These are phyloP conservation scores for Chrysosporium keratinophilum DNA, from an alignment of 2,329 filamentous ascomycete genomes.

Conservation along the genomic window DNA sequence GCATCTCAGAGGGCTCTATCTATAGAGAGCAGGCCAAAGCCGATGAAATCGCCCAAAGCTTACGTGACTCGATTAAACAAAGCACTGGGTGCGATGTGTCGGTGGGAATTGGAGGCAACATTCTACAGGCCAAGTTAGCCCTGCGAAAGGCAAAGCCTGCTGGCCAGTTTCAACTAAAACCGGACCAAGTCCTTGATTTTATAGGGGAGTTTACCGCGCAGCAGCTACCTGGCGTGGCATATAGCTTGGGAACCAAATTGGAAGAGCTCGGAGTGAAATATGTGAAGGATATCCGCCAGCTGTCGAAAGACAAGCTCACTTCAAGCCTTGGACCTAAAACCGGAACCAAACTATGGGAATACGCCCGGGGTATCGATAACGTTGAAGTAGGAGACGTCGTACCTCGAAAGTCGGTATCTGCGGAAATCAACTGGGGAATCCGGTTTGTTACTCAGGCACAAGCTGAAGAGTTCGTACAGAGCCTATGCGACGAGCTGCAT, in stretches of 20 bases:
- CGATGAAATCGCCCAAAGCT: conserved; percentile 54
- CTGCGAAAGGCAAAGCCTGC: conserved; percentile 87
- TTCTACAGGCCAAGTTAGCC: conserved; percentile 82
- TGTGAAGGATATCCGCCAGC: conserved; percentile 70
- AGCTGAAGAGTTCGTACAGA: conserved; percentile 81
- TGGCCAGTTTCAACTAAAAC: conserved; percentile 79
- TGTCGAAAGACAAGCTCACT: conserved; percentile 64
- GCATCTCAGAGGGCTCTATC: conserved; percentile 57
- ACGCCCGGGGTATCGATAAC: conserved; percentile 75
- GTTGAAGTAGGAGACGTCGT: conserved; percentile 77
- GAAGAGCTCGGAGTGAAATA: conserved; percentile 74
- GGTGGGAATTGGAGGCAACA: conserved; percentile 82
- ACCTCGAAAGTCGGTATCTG: conserved; percentile 85
- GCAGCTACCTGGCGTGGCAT: conserved; percentile 81
- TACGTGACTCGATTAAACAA: conserved; percentile 61
- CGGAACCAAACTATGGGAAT: conserved; percentile 81
- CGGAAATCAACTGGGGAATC: conserved; percentile 97
- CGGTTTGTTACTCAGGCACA: conserved; percentile 86
- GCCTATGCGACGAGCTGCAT: conserved; percentile 74
- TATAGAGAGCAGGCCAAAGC: conserved; percentile 70
- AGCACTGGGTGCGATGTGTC: conserved; percentile 81
- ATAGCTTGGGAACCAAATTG: conserved; percentile 76
- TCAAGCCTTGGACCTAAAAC: conserved; percentile 79
- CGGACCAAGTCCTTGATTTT: conserved; percentile 65
- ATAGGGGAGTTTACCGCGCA: conserved; percentile 69